Evolutionary conservation across 257 asterid species (phyloP), one percentile per base, ranked within the genome.

Genomic region (Marsdenia floribunda): DNA sequence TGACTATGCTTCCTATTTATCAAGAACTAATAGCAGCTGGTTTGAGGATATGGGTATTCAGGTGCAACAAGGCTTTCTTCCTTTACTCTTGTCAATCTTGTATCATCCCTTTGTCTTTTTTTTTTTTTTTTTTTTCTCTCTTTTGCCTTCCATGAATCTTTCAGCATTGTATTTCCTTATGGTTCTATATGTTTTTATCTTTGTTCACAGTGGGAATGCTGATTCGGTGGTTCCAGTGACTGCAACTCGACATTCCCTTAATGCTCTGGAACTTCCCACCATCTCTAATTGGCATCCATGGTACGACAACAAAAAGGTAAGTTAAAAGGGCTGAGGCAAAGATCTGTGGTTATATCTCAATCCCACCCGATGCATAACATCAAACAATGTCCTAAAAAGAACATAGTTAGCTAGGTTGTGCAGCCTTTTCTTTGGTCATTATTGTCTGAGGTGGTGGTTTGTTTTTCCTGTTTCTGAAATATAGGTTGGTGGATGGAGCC

Each of bases 401-500:
- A 35, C 35, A 46, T 22, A 15, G 33, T 33, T 13, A 4, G 8
- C 18, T 6, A 6, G 14, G 19, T 63, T 35, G 33, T 35, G 46
- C 69, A 33, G 49, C 26, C 58, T n/a, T 59, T 38, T 38, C 6
- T 38, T 38, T 38, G 33, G 74, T 26, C 13, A 35, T 40, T 29
- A 1, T 29, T 75, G 53, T 74, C 54, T 77, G 26, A 75, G 18
- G 13, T 29, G 33, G 33, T 29, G 33, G 33, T 38, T 72, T 18
- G 1, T n/a, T 55, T 73, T 16, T 3, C 57, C 67, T 69, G 71
- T 22, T 67, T 42, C 12, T 58, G 44, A 74, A 42, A 35, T 73
- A 35, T 71, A 95, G 99, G 98, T 92, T 81, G 99, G 98, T 65
- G 99, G 99, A 74, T 95, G 99, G 99, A 93, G 98, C 86, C 98